Base-by-base conservation (phyloP, 441 rosid genomes). In the Mallotus japonicus region DNA sequence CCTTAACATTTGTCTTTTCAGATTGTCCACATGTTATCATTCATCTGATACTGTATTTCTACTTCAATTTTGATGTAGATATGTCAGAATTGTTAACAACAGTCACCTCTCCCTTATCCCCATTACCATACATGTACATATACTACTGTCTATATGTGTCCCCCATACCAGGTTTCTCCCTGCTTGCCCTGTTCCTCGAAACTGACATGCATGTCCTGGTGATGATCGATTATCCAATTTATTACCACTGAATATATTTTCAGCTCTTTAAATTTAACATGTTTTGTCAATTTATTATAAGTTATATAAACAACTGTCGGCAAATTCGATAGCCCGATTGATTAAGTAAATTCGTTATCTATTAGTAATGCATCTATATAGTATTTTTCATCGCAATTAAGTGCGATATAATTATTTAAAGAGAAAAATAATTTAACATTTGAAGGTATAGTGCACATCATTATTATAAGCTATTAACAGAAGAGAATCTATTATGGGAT, bases 1-100 rank as follows among this genome's bases (percentile, higher is more conserved):
- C 96, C 99, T 92, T 92, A 88, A 95, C 84, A 81, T 88, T 91
- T 92, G 99, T 95, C 97, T 88, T 88, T 91, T 87, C 94, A 87
- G 83, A 79, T 82, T 85, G 97, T 91, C 94, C 83, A 75, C 78
- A 82, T 74, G 50, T 73, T 70, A 75, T 72, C 66, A 60, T 62
- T 51, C 75, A 55, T 12, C 4, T 69, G 79, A 79, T 83, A 69
- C 88, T 75, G 60, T 76, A 66, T 20, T 54, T 73, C 51, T 65
- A 57, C 56, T 66, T 53, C 68, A 69, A 61, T 1, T 20, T 62
- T 72, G 76, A 75, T 72, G 56, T 50, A 24, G 67, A 79, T 73
- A 32, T 71, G 77, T 62, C 79, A 55, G 53, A 67, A 74, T 1
- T 16, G 14, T 12, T 40, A 59, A 4, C 58, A 54, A 8, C 6